Base-by-base conservation (phyloP, 1,284 basidiomycete species). In the Ceratobasidium sp. region DNA sequence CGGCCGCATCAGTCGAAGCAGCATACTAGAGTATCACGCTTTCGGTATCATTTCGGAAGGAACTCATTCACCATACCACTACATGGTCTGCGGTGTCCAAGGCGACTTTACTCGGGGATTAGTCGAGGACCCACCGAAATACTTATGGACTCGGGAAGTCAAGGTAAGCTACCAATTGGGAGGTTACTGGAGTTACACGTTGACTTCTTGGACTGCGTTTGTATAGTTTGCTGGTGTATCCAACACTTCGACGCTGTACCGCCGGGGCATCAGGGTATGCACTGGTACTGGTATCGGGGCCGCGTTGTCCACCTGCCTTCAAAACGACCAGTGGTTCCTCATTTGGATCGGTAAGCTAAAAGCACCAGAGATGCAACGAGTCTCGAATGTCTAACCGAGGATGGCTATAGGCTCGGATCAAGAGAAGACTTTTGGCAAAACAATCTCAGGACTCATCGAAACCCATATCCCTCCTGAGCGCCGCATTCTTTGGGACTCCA, bases 311-410 rank as follows among this genome's bases (percentile, higher is more conserved):
- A 92, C 72, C 53, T 38, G 67, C 73, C 63, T 73, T 69, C 49
- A 74, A 62, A 73, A 73, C 59, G 73, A 51, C 60, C 44, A 73
- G 74, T 89, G 88, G 88, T 91, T 85, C 79, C 82, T 91, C 72
- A 91, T 92, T 76, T 91, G 90, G 90, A 91, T 92, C 74, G 89
- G 88, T 86, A 77, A 75, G 83, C 89, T 88, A 72, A 88, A 90
- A 77, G 16, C 88, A 90, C 79, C 87, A 89, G 79, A 89, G 88
- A 23, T n/a, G 11, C 33, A 44, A 36, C 12, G 42, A 21, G 51
- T 14, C 25, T 40, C 21, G 23, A 18, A 33, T 49, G 16, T 21
- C 54, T 70, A 18, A 70, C n/a, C 42, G 25, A 4, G 16, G n/a
- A 4, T 44, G 9, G 18, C 56, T 49, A 53, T 61, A 56, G 72